Evolutionary conservation across 495 filamentous ascomycete genomes (phyloP), one percentile per base, ranked within the genome.

Genomic region (Xylaria palmicola): DNA sequence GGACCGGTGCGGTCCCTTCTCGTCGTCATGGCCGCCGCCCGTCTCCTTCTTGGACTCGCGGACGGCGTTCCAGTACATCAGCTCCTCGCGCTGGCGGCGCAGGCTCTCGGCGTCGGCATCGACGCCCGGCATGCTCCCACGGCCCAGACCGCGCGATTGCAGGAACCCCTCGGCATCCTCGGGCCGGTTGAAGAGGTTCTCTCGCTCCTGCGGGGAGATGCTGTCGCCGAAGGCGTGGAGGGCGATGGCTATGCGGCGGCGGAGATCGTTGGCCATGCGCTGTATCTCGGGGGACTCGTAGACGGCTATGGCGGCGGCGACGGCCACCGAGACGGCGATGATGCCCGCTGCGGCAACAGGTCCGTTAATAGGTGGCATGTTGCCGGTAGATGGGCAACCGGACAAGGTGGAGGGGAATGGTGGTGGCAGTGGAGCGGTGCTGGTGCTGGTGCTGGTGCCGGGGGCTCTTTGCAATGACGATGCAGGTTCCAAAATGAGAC

Each of bases 201-300:
- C 64, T 43, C 66, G 66, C n/a, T 81, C 81, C 67, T 59, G 44
- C 22, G 90, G 87, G 59, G 86, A 83, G 55, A 92, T 81, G 59
- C 86, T 89, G 69, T 93, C 90, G 53, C 89, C 90, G 1, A 93
- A 82, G 40, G 82, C 82, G 67, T 93, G 88, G 26, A 96, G 75
- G 15, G 90, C 90, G 59, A 91, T 72, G 36, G 90, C 90, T 59
- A 94, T 86, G 65, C 89, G 90, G 32, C 90, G 85, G 48, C 91
- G 88, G 49, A 89, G 86, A 62, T 86, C 85, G 58, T 89, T 83
- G 51, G 92, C 81, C 78, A 88, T 88, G 75, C 87, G 83, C 66
- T 88, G 85, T 45, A 94, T 80, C 72, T 93, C 87, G 12, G 90
- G 90, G 20, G 85, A 90, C 70, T 94, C 90, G 74, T 96, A 96